Conservation (phyloP, 345 rosid genomes). For the Hypericum perforatum region DNA sequence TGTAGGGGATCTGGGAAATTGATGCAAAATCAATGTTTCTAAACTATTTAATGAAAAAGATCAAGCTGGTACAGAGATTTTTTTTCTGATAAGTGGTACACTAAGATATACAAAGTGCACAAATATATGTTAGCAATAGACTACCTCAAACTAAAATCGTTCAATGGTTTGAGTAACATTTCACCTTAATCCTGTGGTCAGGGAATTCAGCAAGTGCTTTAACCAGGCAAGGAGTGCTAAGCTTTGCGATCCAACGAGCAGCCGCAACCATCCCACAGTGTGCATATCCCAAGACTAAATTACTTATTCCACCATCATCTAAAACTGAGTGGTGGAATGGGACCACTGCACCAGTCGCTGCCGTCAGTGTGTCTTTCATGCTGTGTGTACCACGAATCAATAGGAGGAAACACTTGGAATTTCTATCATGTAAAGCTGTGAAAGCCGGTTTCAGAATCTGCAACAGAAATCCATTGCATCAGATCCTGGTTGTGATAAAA, state of each 20-base stretch:
- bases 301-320: conserved; percentile 89
- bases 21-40: too few species aligned
- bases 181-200: conserved; percentile 72
- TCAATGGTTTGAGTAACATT: neutral
- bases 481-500: too few species aligned
- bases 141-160: too few species aligned
- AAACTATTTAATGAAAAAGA: too few species aligned
- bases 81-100: too few species aligned
- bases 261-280: conserved; percentile 99
- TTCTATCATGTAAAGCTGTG: conserved; percentile 66
- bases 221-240: conserved; percentile 66
- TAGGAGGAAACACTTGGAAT: conserved; percentile 54
- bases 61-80: too few species aligned
- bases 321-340: conserved; percentile 97
- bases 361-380: conserved; percentile 94
- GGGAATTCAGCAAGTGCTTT: conserved; percentile 64
- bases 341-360: conserved; percentile 95
- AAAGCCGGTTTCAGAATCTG: conserved; percentile 97
- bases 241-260: conserved; percentile 96
- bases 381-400: conserved; percentile 95
- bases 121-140: too few species aligned
- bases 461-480: conserved; percentile 8
- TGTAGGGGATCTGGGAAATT: too few species aligned
- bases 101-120: too few species aligned
- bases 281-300: conserved; percentile 92